Conservation (phyloP, 345 rosid species). For the Salix exigua region DNA sequence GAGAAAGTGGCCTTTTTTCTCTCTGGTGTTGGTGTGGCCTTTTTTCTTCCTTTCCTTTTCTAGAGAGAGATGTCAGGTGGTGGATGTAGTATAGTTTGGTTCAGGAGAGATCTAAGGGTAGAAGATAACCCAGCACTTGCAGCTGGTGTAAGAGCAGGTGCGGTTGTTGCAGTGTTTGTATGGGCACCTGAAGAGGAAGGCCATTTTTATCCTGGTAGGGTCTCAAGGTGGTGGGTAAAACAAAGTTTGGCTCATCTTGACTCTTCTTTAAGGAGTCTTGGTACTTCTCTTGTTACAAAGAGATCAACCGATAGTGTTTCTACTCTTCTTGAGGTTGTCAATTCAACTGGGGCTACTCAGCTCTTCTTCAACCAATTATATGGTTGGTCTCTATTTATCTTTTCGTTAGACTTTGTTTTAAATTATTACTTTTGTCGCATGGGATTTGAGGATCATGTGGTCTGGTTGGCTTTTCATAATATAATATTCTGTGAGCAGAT, state of each 20-base stretch:
- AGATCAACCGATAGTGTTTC: constrained; percentile 81
- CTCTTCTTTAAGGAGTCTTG: constrained; percentile 82
- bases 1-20: constrained; percentile 1
- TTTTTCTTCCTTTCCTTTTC: background rate
- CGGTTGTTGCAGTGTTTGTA: constrained; percentile 69
- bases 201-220: constrained; percentile 79
- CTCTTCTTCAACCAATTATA: constrained; percentile 96
- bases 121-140: constrained; percentile 94
- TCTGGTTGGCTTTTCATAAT: constrained; percentile 12
- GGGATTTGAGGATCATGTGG: constrained; percentile 14
- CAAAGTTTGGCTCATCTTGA: constrained; percentile 86
- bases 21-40: background rate
- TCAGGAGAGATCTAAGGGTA: constrained; percentile 96
- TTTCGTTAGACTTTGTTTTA: constrained; percentile 1
- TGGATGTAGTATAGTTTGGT: constrained; percentile 91
- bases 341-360: constrained; percentile 88
- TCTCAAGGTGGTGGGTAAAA: constrained; percentile 99
- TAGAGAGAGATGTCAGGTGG: constrained; percentile 62
- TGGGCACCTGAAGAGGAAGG: constrained; percentile 99
- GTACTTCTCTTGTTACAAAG: constrained; percentile 76
- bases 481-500: constrained; percentile 1
- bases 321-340: constrained; percentile 73
- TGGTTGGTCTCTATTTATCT: constrained; percentile 48
- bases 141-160: constrained; percentile 87
- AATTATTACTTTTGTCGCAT: constrained; percentile 6